Evolutionary conservation across 1,284 basidiomycete genomes (phyloP).

Genomic region (Singerocomus inundabilis): DNA sequence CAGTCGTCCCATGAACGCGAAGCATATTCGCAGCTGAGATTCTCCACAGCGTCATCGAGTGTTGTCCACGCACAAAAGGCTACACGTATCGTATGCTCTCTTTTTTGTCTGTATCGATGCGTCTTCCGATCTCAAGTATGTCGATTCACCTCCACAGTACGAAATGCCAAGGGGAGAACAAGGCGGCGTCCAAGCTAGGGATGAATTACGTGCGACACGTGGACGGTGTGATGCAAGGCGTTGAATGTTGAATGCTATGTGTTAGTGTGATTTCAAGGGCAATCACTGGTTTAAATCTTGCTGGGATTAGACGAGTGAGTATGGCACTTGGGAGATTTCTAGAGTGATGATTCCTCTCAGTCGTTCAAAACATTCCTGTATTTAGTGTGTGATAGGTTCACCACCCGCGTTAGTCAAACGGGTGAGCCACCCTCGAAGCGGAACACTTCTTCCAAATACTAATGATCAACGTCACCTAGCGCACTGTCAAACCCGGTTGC

Average conservation of each 20-base stretch:
- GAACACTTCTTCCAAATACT: conserved; percentile 71
- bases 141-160: conserved; percentile 44
- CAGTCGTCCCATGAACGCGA: background rate
- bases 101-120: background rate
- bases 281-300: background rate
- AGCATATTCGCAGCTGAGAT: conserved; percentile 39
- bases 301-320: background rate
- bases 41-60: conserved; percentile 58
- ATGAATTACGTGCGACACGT: conserved; percentile 48
- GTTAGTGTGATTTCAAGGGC: background rate
- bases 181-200: conserved; percentile 63
- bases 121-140: background rate
- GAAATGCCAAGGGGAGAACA: conserved; percentile 64
- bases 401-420: conserved; percentile 2
- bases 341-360: background rate
- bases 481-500: too few relatives aligned
- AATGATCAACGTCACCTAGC: conserved; percentile 7
- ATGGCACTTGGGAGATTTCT: background rate
- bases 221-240: conserved; percentile 49
- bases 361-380: background rate
- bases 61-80: conserved; percentile 70
- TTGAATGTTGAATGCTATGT: conserved; percentile 44
- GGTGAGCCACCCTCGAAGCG: conserved; percentile 52
- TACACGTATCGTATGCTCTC: conserved; percentile 64
- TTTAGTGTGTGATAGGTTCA: background rate